Base-by-base conservation (phyloP, 2,329 filamentous ascomycete genomes). In the Cladobotryum protrusum region DNA sequence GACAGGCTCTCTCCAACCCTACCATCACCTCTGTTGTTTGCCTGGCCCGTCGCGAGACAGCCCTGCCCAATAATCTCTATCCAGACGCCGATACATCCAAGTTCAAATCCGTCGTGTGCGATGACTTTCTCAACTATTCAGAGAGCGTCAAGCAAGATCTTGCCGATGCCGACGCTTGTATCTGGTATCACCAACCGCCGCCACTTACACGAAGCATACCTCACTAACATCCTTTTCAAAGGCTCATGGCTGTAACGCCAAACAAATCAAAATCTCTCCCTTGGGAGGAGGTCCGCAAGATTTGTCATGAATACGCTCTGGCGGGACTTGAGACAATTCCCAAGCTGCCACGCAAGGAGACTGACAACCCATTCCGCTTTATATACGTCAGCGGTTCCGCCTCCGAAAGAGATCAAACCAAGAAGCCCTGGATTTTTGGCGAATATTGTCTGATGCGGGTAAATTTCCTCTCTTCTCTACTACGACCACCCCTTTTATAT, bases 311-410 rank as follows among this genome's bases (percentile, higher is more conserved):
- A 12, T 66, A 61, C 15, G 55, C 64, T 1, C 37, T 64, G 3
- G 50, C 55, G 1, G 63, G 59, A 0, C 53, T 74, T 18, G 57
- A 71, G n/a, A 63, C 65, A 0, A 65, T 75, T 2, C 57, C 60
- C 6, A 56, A 64, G 7, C 54, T 64, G 13, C 58, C 57, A 11
- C 56, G 59, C 0, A 46, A 47, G 14, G 47, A 53, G 0, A 47
- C 54, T 2, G 44, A 53, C 13, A 64, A 60, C 40, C 71, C 74
- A 0, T 63, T 77, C 33, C 69, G 69, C 1, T 78, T 77, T 51
- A 45, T 77, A 2, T 78, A 77, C 56, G 66, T 74, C 52, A 80
- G 76, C 54, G 78, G 76, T 2, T 56, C 62, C 2, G 62, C 59
- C 1, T 65, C 67, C 2, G 68, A 71, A 54, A 67, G 74, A 1